Evolutionary conservation across 352 stramenopile genomes (phyloP).

Genomic region (Phytophthora uliginosa): DNA sequence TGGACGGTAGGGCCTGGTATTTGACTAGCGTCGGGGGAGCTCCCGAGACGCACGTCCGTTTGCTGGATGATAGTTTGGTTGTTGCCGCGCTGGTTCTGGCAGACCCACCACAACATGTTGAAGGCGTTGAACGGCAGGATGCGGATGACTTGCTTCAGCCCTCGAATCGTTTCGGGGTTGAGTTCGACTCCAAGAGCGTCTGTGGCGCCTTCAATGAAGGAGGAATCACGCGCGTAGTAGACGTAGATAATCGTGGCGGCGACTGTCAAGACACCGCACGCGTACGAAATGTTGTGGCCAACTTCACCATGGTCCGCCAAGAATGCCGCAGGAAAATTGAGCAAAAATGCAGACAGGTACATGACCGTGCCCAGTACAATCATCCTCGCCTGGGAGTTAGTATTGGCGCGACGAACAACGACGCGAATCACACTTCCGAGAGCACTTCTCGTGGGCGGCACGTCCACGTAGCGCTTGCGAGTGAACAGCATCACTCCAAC

Average conservation of each 20-base stretch:
- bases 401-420: constrained; percentile 33
- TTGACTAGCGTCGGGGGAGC: constrained; percentile 43
- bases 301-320: constrained; percentile 47
- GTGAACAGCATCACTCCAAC: constrained; percentile 52
- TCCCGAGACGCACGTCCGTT: constrained; percentile 57
- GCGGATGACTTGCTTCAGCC: constrained; percentile 61
- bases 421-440: constrained; percentile 61
- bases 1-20: constrained; percentile 60
- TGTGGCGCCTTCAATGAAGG: constrained; percentile 58
- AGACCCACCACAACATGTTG: constrained; percentile 68
- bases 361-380: constrained; percentile 50
- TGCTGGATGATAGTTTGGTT: constrained; percentile 79
- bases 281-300: constrained; percentile 62
- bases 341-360: constrained; percentile 50
- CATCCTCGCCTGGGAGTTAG: constrained; percentile 42
- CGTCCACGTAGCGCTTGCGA: constrained; percentile 59
- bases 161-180: constrained; percentile 52
- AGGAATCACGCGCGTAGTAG: constrained; percentile 51
- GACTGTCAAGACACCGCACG: constrained; percentile 34
- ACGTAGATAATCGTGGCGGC: constrained; percentile 61
- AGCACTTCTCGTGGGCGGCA: constrained; percentile 45
- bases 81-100: constrained; percentile 73
- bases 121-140: constrained; percentile 44
- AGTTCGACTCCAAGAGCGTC: constrained; percentile 48
- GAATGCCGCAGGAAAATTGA: constrained; percentile 71